Evolutionary conservation across 345 rosid species (phyloP).

Genomic region (Rubroshorea leprosula): DNA sequence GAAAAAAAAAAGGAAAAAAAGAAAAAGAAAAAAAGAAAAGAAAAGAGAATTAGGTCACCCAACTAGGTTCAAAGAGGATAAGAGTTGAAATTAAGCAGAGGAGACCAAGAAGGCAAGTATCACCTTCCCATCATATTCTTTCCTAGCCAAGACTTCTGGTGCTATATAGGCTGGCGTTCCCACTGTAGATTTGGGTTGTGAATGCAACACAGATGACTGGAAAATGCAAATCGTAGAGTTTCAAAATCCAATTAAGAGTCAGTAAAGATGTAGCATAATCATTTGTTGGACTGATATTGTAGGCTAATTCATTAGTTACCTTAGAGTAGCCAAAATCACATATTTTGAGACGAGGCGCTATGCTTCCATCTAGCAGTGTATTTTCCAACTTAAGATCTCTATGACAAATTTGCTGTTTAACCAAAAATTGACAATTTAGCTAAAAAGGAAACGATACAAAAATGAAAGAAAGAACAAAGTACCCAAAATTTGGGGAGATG

Average conservation of each 20-base stretch:
- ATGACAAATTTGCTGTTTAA: conserved; percentile 71
- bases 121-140: conserved; percentile 89
- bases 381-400: conserved; percentile 94
- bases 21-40: too few species aligned
- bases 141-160: conserved; percentile 67
- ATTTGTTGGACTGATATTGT: too few species aligned
- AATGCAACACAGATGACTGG: conserved; percentile 78
- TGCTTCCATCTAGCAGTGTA: conserved; percentile 77
- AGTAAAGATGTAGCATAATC: too few species aligned
- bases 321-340: conserved; percentile 91
- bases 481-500: not conserved
- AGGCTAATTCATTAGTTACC: conserved; percentile 24
- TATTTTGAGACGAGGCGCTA: conserved; percentile 72
- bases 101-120: not conserved
- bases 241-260: too few species aligned
- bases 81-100: not conserved
- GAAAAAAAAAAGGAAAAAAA: too few species aligned
- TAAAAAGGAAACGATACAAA: not conserved
- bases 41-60: not conserved
- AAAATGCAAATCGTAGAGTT: too few species aligned
- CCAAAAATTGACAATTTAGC: not conserved
- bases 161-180: conserved; percentile 96
- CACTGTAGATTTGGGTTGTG: conserved; percentile 94
- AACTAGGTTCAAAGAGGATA: not conserved
- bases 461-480: not conserved